Conservation (phyloP, 192 early-diverging fungal genomes). For the Umbelopsis isabellina region DNA sequence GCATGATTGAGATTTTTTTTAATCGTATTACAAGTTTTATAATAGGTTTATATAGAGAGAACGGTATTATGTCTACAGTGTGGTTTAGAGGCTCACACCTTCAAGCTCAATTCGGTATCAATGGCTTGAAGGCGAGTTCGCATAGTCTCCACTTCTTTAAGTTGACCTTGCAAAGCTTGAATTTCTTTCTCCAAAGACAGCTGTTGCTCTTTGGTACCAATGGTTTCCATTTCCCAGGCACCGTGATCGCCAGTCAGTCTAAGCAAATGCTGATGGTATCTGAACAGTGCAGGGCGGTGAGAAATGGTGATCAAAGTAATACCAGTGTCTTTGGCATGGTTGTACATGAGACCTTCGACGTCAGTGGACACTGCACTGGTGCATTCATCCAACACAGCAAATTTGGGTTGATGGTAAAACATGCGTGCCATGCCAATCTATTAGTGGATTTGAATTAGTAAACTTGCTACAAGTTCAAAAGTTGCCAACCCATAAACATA, state of each 20-base stretch:
- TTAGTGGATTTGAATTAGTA: slow-evolving; percentile 19
- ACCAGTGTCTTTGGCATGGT: slow-evolving; percentile 76
- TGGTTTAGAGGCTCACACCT: neutral
- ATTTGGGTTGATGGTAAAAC: slow-evolving; percentile 95
- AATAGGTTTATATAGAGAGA: slow-evolving; percentile 8
- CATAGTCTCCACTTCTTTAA: slow-evolving; percentile 52
- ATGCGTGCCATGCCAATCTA: slow-evolving; percentile 93
- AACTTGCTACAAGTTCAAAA: neutral
- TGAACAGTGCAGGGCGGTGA: slow-evolving; percentile 92
- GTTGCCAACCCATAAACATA: slow-evolving; percentile 31
- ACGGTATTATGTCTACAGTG: neutral
- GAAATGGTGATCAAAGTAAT: slow-evolving; percentile 96
- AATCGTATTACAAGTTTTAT: slow-evolving; percentile 5
- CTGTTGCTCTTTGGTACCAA: slow-evolving; percentile 79
- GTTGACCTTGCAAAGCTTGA: slow-evolving; percentile 61
- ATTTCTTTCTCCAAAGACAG: slow-evolving; percentile 90
- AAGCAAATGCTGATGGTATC: slow-evolving; percentile 94
- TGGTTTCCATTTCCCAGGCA: slow-evolving; percentile 75
- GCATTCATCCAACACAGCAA: slow-evolving; percentile 97
- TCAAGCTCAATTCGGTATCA: slow-evolving; percentile 56
- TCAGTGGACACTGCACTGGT: slow-evolving; percentile 88
- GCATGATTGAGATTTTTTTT: neutral
- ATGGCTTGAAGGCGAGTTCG: slow-evolving; percentile 52
- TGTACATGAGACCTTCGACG: slow-evolving; percentile 90
- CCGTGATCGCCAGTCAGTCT: slow-evolving; percentile 93